Conservation (phyloP, 2,329 filamentous ascomycete species). For the Neurospora sp. region DNA sequence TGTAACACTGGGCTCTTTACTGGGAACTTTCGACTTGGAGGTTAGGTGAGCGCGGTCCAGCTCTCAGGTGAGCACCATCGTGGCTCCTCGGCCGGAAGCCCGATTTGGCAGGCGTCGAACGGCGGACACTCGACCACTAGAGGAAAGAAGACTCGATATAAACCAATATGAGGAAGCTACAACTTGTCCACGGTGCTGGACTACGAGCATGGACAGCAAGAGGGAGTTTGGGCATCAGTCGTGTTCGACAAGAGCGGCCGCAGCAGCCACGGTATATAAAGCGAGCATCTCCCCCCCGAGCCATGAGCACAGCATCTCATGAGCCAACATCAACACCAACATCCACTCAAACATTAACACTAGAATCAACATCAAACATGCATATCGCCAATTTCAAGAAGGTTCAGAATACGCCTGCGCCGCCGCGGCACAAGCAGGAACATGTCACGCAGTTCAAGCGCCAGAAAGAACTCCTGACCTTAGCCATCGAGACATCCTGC, state of each 20-base stretch:
- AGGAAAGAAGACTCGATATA: background rate
- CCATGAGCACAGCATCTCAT: background rate
- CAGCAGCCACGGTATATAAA: background rate
- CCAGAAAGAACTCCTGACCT: constrained; percentile 10
- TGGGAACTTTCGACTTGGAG: background rate
- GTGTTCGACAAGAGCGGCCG: background rate
- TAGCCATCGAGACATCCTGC: constrained; percentile 71
- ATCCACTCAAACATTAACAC: background rate
- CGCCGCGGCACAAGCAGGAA: background rate
- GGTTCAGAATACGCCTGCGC: background rate
- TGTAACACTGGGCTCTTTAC: background rate
- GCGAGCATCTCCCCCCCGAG: background rate
- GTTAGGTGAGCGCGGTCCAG: background rate
- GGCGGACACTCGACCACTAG: background rate
- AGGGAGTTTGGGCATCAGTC: background rate
- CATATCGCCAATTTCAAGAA: background rate
- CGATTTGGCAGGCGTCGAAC: background rate
- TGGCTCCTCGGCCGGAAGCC: background rate
- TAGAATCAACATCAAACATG: background rate
- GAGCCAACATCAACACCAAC: background rate
- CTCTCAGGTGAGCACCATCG: background rate
- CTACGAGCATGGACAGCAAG: background rate
- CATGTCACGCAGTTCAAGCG: background rate
- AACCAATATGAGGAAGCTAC: background rate
- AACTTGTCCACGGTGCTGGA: background rate